Evolutionary conservation across 2,329 filamentous ascomycete species (phyloP), one percentile per base, ranked within the genome.

Genomic region (Didymellaceae sp.): DNA sequence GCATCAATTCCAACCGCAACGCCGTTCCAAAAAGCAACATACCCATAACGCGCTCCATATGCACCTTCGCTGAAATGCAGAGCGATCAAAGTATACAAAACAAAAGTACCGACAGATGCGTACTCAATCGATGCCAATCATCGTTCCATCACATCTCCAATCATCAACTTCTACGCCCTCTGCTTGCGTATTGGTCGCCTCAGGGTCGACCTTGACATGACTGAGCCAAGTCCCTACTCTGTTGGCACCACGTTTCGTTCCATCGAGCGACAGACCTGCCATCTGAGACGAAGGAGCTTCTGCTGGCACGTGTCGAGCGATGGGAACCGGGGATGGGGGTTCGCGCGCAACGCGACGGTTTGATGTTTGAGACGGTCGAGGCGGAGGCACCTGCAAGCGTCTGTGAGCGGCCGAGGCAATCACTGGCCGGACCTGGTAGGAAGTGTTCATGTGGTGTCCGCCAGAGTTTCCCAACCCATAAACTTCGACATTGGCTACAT

Each of bases 381-480:
- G 60, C 32, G 58, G 48, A 22, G 66, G 58, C 34, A 53, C 49
- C 18, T 63, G 65, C 13, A 57, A 44, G n/a, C 65, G 63, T 16
- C 65, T 62, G 37, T 68, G 64, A 9, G 65, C 59, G 37, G 65
- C 62, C 6, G 66, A 54, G 14, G 58, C 61, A 14, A 68, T 65
- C 18, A 67, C 37, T 26, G 68, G 66, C 16, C 67, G 69, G 39
- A 71, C 58, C 7, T 68, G 56, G 48, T 73, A 74, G 5, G 68
- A 68, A 9, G 87, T 82, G 50, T 85, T 85, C 78, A 85, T 80
- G 61, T 85, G 83, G 60, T 87, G 83, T 11, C 75, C 77, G 1
- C 77, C 75, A 10, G 79, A 74, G 52, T 85, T 85, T 17, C 79
- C 79, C 7, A 81, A 55, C 18, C 74, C 77, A 17, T 81, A 81